Conservation (phyloP, 1,284 basidiomycete genomes). For the Tylopilus sp. region DNA sequence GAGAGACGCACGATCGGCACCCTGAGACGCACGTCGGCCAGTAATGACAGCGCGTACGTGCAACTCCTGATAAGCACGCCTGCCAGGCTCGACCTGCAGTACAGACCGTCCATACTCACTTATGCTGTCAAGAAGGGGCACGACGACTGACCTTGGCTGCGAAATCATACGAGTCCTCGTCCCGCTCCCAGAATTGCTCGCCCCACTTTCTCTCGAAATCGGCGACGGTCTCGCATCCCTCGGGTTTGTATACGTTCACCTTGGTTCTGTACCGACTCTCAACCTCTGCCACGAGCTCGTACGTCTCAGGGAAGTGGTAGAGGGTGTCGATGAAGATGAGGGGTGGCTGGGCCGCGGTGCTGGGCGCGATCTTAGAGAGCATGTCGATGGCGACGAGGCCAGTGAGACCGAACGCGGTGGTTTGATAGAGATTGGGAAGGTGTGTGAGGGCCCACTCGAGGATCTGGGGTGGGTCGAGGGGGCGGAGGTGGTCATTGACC, state of each 20-base stretch:
- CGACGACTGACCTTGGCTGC: slow-evolving; percentile 72
- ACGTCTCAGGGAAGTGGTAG: slow-evolving; percentile 94
- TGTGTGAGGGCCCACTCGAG: slow-evolving; percentile 79
- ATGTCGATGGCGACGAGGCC: slow-evolving; percentile 90
- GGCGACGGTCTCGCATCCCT: slow-evolving; percentile 60
- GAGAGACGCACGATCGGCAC: slow-evolving; percentile 79
- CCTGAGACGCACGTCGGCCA: slow-evolving; percentile 89
- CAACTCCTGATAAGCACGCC: slow-evolving; percentile 81
- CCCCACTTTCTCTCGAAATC: slow-evolving; percentile 87
- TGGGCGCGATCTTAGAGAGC: slow-evolving; percentile 73
- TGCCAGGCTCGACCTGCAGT: slow-evolving; percentile 84
- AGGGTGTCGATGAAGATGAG: slow-evolving; percentile 95
- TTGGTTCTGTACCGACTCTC: slow-evolving; percentile 71
- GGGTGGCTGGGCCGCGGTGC: slow-evolving; percentile 47
- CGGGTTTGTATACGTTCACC: slow-evolving; percentile 80
- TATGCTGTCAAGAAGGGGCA: neutral
- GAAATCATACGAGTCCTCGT: slow-evolving; percentile 91
- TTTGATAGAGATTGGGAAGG: slow-evolving; percentile 81
- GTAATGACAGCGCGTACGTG: slow-evolving; percentile 90
- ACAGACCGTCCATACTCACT: neutral
- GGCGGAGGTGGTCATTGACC: slow-evolving; percentile 72
- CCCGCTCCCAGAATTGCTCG: slow-evolving; percentile 80
- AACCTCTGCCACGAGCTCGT: slow-evolving; percentile 81
- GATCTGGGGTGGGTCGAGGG: slow-evolving; percentile 74
- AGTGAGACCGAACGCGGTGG: slow-evolving; percentile 91